Base-by-base conservation (phyloP, 495 filamentous ascomycete genomes). In the Lophiostoma macrostomum region DNA sequence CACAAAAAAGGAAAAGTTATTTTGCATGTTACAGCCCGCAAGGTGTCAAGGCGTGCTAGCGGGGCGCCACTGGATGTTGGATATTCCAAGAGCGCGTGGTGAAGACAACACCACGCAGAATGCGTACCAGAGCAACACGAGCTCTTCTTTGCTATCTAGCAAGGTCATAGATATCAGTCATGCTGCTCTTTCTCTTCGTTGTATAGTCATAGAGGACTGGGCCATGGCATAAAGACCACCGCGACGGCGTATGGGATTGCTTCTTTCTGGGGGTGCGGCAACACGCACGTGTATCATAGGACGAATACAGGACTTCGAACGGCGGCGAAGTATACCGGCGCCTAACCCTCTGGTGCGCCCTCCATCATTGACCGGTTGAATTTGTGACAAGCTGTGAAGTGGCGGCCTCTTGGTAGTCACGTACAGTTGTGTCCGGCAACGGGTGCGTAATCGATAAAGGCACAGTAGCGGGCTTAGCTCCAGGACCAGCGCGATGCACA, bases 151-250 rank as follows among this genome's bases (percentile, higher is more conserved):
- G 50, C 34, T 47, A 36, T 42, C 42, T 48, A 8, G 27, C 38
- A 14, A 11, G 22, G 22, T n/a, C 27, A 20, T 20, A 54, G 49
- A 49, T n/a, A n/a, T n/a, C n/a, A 41, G 31, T 23, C 47, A 11
- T 32, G 14, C 31, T 6, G 18, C 23, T 27, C 42, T 34, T 47
- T 30, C n/a, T 34, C 40, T 59, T 43, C 19, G 49, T 47, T 62
- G 58, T 62, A 62, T 44, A 53, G 31, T 52, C 39, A 56, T 61
- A 62, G 48, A 62, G 53, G 53, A 43, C 28, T 41, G 28, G 12
- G 36, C n/a, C n/a, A n/a, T 11, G 55, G 34, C 47, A 53, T 42
- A 53, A 25, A 38, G 46, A 47, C 47, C 45, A 37, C 51, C 43
- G 44, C 8, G 19, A 50, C 24, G 58, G 58, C 58, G 58, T 52